A percentile compares a stretch with the other conserved stretches of the same genome.
Conservation (phyloP, 805 yeast species). For the Candida ulmi region DNA sequence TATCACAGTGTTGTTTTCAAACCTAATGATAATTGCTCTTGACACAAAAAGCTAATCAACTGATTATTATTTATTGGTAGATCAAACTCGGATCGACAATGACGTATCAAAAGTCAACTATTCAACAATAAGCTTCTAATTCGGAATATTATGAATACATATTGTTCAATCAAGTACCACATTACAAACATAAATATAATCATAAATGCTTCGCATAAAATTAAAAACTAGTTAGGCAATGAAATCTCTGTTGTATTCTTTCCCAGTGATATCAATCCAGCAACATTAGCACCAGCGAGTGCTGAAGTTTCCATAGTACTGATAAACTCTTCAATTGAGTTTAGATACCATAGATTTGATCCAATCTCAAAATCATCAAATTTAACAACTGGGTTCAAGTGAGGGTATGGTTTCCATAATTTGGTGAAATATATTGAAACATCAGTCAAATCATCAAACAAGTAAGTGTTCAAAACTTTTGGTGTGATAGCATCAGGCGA, state of each 20-base stretch:
- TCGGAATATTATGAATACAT: no score
- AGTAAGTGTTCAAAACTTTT: slow-evolving; percentile 9
- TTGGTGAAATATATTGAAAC: slow-evolving; percentile 27
- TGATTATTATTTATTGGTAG: no score
- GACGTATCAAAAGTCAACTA: no score
- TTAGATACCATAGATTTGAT: slow-evolving; percentile 35
- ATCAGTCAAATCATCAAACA: slow-evolving; percentile 17
- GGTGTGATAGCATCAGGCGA: slow-evolving; percentile 22
- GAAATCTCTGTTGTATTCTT: slow-evolving; percentile 21
- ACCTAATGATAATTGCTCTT: no score
- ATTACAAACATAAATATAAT: no score
- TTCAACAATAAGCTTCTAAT: no score
- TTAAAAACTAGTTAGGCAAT: slow-evolving; percentile 11
- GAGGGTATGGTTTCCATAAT: slow-evolving; percentile 41
- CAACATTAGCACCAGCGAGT: slow-evolving; percentile 43
- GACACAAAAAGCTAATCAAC: no score
- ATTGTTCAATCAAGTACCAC: no score
- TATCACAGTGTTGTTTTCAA: no score
- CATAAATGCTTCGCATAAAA: no score
- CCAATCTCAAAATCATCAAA: slow-evolving; percentile 27
- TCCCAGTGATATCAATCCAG: slow-evolving; percentile 32
- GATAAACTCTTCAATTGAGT: slow-evolving; percentile 39
- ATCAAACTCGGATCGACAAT: no score
- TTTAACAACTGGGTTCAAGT: slow-evolving; percentile 24
- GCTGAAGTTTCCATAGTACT: slow-evolving; percentile 51